Evolutionary conservation across 371 early-diverging fungal species (phyloP), one percentile per base, ranked within the genome.

Genomic region (Mucor mucedo): DNA sequence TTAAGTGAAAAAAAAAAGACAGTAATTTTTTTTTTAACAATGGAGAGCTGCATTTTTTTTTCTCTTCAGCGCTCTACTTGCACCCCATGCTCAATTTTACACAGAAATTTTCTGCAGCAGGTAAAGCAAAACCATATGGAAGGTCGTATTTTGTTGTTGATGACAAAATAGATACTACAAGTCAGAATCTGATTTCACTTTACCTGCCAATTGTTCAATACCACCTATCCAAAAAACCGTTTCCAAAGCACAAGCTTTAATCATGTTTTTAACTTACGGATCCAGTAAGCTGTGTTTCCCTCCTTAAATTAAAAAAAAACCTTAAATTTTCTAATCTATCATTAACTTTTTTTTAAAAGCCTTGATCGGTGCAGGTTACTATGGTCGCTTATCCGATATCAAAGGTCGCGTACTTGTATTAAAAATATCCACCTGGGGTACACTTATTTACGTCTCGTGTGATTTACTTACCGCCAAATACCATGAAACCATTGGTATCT

Each of bases 171-270:
- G 73, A 63, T 67, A 75, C 45, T 70, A 74, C 54, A 58, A 64
- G 29, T 48, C 66, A 16, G 52, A 39, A 52, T 54, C 53, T 32
- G 49, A 38, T 27, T 48, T 52, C 42, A 30, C 27, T 16, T 56
- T 62, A 9, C 68, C 72, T 21, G 21, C 21, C 8, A 52, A 78
- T 32, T 81, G 82, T 50, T 29, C 69, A 55, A 73, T 78, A 13
- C 79, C 82, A 14, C 72, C 73, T 65, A 63, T 81, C 8, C 82
- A 81, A 52, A 49, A 62, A 9, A 52, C 68, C n/a, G 82, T 81
- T 7, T 71, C 77, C 6, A 45, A 48, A n/a, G 73, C 68, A 1
- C 69, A 70, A 50, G 82, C 77, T 0, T 29, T 73, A 9, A 71
- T 77, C 11, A 64, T 70, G 62, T 67, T 78, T 49, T 52, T 80